phyloP scores from a whole-genome alignment of 768 basidiomycete genomes.

The Naematelia aurantialba region DNA sequence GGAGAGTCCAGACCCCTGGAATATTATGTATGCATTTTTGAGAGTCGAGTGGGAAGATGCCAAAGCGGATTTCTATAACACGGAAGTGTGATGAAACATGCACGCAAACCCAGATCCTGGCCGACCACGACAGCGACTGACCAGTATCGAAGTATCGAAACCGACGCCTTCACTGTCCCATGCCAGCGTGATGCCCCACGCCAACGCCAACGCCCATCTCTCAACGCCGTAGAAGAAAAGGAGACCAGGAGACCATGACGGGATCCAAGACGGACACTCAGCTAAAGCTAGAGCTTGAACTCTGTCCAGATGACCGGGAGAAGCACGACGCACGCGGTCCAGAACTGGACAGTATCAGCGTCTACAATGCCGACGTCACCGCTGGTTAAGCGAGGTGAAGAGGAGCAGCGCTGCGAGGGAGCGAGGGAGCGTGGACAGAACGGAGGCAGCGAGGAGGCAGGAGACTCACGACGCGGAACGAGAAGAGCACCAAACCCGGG shows the following conservation, averaged over 20 bases:
- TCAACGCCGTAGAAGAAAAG: no score
- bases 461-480: slow-evolving; percentile 63
- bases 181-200: no score
- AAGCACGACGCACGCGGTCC: slow-evolving; percentile 85
- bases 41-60: background rate
- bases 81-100: no score
- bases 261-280: background rate
- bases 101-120: no score
- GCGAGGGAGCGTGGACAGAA: background rate
- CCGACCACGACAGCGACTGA: no score
- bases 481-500: slow-evolving; percentile 56
- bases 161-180: no score
- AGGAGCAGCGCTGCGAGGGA: no score
- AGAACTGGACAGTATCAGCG: slow-evolving; percentile 60
- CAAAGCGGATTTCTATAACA: background rate
- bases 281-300: slow-evolving; percentile 51
- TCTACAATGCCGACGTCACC: no score
- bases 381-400: no score
- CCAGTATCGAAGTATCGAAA: no score
- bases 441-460: slow-evolving; percentile 1
- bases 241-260: no score
- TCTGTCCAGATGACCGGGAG: slow-evolving; percentile 84
- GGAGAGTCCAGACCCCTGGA: background rate
- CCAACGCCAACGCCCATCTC: no score
- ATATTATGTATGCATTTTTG: background rate